Evolutionary conservation across 2,329 filamentous ascomycete genomes (phyloP), one percentile per base, ranked within the genome.

Genomic region (Stachybotrys chartarum): DNA sequence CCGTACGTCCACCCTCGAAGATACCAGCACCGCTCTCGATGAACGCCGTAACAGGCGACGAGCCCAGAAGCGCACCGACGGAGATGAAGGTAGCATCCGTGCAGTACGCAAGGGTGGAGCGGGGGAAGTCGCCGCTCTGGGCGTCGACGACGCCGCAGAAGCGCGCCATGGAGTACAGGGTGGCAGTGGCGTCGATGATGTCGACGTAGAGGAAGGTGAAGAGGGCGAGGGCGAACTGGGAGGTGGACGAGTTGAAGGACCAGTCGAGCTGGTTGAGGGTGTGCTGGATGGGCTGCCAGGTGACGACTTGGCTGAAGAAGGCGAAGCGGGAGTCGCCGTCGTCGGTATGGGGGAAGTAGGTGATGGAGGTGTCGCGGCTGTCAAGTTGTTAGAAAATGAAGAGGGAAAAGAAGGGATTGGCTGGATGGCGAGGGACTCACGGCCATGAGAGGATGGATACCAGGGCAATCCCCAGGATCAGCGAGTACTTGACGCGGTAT

Each of bases 131-230:
- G n/a, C 86, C 84, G 2, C 87, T 83, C 50, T 81, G 77, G 61
- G 79, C 71, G 64, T 86, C 78, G 61, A 88, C 82, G 49, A 81
- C 80, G 31, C 84, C 83, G 58, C 82, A 85, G 72, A 90, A 90
- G 24, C 86, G 84, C 1, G 87, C 88, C 87, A 91, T 91, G n/a
- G 86, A 88, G 72, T 90, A 91, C 44, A 91, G 73, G 0, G 87
- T 91, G 47, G 87, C 88, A 0, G 88, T 91, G 63, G 85, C 86
- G 66, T 91, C 88, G 57, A 91, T 85, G 61, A 91, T 88, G 63
- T 91, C 88, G 52, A 91, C 88, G 57, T 91, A 91, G 3, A 91
- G 78, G 66, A 91, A 90, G 1, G 88, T 91, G 65, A 91, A 85
- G 53, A 91, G 80, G 0, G 87, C 86, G 5, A 90, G 75, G 10